Percentiles rank a stretch among this genome's conserved stretches.
Evolutionary conservation across 2,329 filamentous ascomycete genomes (phyloP).

Genomic region (Akanthomyces dipterigenus): DNA sequence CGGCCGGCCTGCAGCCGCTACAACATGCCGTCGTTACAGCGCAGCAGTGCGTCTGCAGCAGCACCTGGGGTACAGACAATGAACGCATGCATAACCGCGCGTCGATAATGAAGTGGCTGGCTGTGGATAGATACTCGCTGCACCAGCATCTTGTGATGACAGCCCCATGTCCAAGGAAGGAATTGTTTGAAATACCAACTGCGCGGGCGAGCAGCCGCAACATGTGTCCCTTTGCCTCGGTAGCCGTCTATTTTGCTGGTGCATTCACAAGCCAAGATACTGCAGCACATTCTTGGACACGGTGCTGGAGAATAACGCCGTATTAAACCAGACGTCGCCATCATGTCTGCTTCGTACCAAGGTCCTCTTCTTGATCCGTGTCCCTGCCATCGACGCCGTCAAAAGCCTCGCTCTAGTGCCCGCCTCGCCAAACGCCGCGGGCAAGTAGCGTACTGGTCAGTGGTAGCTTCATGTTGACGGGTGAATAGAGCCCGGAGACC

Average conservation of each 20-base stretch:
- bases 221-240: too few species aligned
- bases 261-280: too few species aligned
- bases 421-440: neutral
- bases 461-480: neutral
- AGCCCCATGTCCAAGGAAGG: too few species aligned
- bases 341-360: neutral
- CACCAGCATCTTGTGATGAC: too few species aligned
- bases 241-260: too few species aligned
- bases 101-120: neutral
- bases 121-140: too few species aligned
- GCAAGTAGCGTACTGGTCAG: too few species aligned
- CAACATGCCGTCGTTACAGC: neutral
- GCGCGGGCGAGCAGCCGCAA: too few species aligned
- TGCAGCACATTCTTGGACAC: too few species aligned
- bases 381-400: neutral
- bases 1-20: neutral
- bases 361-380: neutral
- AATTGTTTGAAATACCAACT: too few species aligned
- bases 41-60: neutral
- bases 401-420: neutral
- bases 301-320: too few species aligned
- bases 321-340: too few species aligned
- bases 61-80: slow-evolving; percentile 2
- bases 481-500: neutral
- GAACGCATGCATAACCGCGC: neutral